These are phyloP conservation scores for Paraglomus occultum DNA, from an alignment of 192 early-diverging fungal genomes.

Conservation along the genomic window DNA sequence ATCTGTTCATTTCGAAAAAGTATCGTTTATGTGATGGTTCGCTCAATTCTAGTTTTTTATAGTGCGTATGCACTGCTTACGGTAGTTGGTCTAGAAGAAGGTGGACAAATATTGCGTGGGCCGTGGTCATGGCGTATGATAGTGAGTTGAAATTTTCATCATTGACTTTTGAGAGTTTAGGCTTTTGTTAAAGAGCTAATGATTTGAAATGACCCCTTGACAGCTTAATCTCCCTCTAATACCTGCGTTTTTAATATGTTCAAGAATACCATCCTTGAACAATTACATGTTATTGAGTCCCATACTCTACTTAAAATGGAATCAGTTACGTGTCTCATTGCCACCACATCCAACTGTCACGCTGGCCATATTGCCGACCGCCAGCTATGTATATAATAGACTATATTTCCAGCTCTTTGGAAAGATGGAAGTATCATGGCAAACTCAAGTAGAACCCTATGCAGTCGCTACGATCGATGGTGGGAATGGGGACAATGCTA, in stretches of 20 bases:
- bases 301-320: constrained; percentile 53
- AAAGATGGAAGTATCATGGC: constrained; percentile 57
- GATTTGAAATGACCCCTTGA: background rate
- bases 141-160: constrained; percentile 43
- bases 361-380: constrained; percentile 59
- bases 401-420: constrained; percentile 53
- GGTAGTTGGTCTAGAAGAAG: constrained; percentile 63
- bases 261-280: constrained; percentile 55
- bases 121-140: constrained; percentile 63
- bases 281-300: constrained; percentile 63
- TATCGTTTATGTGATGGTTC: too few relatives aligned
- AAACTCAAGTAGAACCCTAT: constrained; percentile 40
- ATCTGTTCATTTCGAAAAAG: too few relatives aligned
- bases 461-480: constrained; percentile 12
- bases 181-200: background rate
- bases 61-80: constrained; percentile 66
- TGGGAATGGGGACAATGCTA: constrained; percentile 27
- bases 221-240: constrained; percentile 50
- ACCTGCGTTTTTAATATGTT: constrained; percentile 60
- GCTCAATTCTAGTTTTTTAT: background rate
- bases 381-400: constrained; percentile 57
- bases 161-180: background rate
- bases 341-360: constrained; percentile 61
- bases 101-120: constrained; percentile 54
- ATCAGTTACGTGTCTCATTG: constrained; percentile 56